Conservation (phyloP, 1,284 basidiomycete species). For the Leccinum pachyderme region DNA sequence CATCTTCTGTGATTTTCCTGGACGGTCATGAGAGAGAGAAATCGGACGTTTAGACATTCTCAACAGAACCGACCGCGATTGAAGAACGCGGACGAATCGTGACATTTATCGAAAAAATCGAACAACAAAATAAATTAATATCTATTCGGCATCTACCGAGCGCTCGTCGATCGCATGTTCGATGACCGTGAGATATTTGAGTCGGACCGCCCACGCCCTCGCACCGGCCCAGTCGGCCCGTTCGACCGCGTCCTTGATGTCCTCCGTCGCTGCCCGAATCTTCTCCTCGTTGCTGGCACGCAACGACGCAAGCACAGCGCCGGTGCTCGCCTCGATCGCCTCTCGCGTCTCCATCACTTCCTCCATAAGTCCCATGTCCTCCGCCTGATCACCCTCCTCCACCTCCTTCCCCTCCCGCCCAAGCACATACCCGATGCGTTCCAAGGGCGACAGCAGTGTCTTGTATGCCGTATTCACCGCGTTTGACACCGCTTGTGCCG, state of each 20-base stretch:
- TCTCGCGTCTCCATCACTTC: conserved; percentile 85
- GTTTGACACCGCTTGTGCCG: conserved; percentile 66
- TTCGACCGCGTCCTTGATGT: conserved; percentile 54
- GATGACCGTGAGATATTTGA: conserved; percentile 80
- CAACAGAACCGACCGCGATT: neutral
- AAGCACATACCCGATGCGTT: conserved; percentile 72
- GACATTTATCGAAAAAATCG: neutral
- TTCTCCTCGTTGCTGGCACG: conserved; percentile 60
- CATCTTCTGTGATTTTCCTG: conserved; percentile 13
- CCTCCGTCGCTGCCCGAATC: conserved; percentile 36
- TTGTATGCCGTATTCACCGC: conserved; percentile 77
- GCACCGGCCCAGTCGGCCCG: conserved; percentile 55
- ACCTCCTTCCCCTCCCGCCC: conserved; percentile 57
- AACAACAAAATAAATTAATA: too few relatives aligned
- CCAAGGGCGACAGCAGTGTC: conserved; percentile 60
- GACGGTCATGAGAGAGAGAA: conserved; percentile 4
- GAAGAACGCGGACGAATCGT: neutral
- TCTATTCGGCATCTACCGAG: conserved; percentile 39
- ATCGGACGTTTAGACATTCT: conserved; percentile 17
- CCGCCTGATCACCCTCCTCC: conserved; percentile 73
- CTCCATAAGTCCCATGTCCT: conserved; percentile 72
- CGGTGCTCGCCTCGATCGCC: conserved; percentile 65
- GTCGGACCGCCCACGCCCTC: conserved; percentile 61
- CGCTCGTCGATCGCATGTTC: conserved; percentile 58
- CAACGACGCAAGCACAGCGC: conserved; percentile 47